Evolutionary conservation across 169 alveolate genomes (phyloP).

Genomic region (Babesia divergens): DNA sequence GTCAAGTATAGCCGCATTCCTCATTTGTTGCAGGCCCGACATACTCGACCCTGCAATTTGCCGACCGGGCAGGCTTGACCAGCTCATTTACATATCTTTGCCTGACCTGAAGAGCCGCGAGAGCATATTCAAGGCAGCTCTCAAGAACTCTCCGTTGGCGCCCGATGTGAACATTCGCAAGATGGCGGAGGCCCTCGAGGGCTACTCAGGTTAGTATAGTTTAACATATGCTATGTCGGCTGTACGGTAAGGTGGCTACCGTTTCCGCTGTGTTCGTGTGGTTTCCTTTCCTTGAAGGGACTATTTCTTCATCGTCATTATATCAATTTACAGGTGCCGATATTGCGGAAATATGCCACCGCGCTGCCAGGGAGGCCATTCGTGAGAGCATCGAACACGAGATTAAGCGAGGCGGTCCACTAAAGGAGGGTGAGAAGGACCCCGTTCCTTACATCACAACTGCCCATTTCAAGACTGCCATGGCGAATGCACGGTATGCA

Average conservation of each 20-base stretch:
- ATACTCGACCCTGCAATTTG: slow-evolving; percentile 90
- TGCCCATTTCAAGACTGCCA: slow-evolving; percentile 91
- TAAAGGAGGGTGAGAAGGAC: slow-evolving; percentile 79
- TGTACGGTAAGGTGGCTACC: slow-evolving; percentile 59
- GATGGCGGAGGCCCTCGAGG: slow-evolving; percentile 83
- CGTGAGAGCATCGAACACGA: slow-evolving; percentile 84
- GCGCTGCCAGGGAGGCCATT: slow-evolving; percentile 92
- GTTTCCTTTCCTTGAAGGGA: neutral
- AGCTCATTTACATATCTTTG: slow-evolving; percentile 90
- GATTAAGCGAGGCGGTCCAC: slow-evolving; percentile 51
- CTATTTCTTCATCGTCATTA: too few species aligned
- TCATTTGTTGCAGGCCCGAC: slow-evolving; percentile 83
- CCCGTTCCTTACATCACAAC: slow-evolving; percentile 91
- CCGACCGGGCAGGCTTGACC: slow-evolving; percentile 92
- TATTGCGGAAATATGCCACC: slow-evolving; percentile 89
- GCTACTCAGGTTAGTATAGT: slow-evolving; percentile 93
- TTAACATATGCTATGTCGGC: too few species aligned
- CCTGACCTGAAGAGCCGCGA: slow-evolving; percentile 91
- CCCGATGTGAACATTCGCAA: slow-evolving; percentile 82
- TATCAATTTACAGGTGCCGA: slow-evolving; percentile 84
- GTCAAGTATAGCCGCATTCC: neutral
- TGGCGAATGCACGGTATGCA: slow-evolving; percentile 84
- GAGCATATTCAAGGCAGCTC: slow-evolving; percentile 83
- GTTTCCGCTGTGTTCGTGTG: neutral
- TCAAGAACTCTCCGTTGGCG: slow-evolving; percentile 89